A percentile compares a stretch with the other conserved stretches of the same genome.
Evolutionary conservation across 441 rosid species (phyloP).

Genomic region (Populus hybrid): DNA sequence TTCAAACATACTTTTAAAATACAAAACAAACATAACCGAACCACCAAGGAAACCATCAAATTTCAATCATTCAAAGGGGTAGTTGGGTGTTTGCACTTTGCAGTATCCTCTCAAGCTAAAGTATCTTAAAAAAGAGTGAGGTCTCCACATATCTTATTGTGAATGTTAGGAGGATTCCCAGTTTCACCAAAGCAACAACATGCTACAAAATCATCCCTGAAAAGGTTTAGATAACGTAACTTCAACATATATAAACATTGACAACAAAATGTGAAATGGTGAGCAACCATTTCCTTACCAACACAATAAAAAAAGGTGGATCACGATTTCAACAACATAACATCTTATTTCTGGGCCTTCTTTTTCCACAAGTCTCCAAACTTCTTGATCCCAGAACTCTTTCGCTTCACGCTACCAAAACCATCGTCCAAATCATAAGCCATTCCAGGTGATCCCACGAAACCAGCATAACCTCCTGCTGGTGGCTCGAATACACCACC

Average conservation of each 20-base stretch:
- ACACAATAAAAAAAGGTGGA: neutral
- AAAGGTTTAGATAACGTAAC: neutral
- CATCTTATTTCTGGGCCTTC: conserved; percentile 61
- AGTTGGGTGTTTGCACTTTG: too few species aligned
- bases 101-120: too few species aligned
- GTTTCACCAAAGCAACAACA: neutral
- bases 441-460: conserved; percentile 58
- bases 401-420: conserved; percentile 65
- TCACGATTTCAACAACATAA: neutral
- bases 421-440: conserved; percentile 61
- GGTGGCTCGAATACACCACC: conserved; percentile 50
- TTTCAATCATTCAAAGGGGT: too few species aligned
- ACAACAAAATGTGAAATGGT: conserved; percentile 27
- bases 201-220: neutral
- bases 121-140: too few species aligned
- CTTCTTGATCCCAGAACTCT: conserved; percentile 73
- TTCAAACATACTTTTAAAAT: too few species aligned
- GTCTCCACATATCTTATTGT: neutral
- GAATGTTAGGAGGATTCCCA: neutral
- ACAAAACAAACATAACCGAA: accelerated
- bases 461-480: conserved; percentile 39
- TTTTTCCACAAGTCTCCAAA: conserved; percentile 91
- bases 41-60: too few species aligned
- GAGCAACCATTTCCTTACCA: conserved; percentile 31
- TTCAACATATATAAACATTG: neutral